Conservation (phyloP, 2,329 filamentous ascomycete genomes). For the Alternaria dauci region DNA sequence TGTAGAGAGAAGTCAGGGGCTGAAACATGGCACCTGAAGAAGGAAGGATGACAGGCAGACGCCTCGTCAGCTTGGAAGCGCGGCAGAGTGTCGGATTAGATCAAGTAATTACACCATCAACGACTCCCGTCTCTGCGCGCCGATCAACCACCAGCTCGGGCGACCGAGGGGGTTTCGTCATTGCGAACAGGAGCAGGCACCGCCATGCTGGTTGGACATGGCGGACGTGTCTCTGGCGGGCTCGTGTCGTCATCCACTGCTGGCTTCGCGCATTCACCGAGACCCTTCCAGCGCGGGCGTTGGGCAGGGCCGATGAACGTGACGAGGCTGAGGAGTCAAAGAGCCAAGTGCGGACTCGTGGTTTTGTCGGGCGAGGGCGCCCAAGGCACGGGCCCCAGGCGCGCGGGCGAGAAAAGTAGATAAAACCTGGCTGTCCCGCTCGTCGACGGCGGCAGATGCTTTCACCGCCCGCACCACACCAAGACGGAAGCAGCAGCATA, state of each 20-base stretch:
- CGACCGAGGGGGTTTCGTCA: slow-evolving; percentile 32
- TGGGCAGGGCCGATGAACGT: slow-evolving; percentile 17
- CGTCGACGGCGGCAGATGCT: slow-evolving; percentile 17
- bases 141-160: slow-evolving; percentile 35
- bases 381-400: background rate
- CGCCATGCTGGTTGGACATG: slow-evolving; percentile 19
- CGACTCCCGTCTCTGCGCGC: slow-evolving; percentile 37
- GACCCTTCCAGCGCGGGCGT: background rate
- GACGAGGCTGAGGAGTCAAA: slow-evolving; percentile 19
- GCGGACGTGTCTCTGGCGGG: slow-evolving; percentile 39
- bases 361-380: slow-evolving; percentile 11
- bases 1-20: background rate
- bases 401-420: slow-evolving; percentile 2
- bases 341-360: slow-evolving; percentile 5
- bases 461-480: slow-evolving; percentile 12
- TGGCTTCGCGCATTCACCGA: slow-evolving; percentile 22
- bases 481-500: slow-evolving; percentile 18
- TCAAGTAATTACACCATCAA: slow-evolving; percentile 66
- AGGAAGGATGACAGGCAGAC: background rate
- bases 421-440: slow-evolving; percentile 26
- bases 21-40: background rate
- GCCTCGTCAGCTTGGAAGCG: slow-evolving; percentile 17
- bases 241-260: slow-evolving; percentile 50
- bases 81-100: slow-evolving; percentile 65
- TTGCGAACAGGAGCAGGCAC: slow-evolving; percentile 21